phyloP scores from a whole-genome alignment of 345 rosid species.

The Populus nigra region DNA sequence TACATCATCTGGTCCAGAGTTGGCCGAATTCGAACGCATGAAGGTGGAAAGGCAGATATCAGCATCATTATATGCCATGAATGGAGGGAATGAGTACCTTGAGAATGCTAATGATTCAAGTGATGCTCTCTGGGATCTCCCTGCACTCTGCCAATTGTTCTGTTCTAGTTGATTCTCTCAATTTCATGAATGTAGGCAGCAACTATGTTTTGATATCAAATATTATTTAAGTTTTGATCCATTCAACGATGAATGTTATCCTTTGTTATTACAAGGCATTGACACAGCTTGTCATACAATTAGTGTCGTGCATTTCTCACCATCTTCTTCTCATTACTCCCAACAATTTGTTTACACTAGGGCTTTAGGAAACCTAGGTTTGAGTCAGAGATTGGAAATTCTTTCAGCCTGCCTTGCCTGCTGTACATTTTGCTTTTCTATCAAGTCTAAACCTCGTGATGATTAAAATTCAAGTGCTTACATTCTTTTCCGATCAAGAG shows the following conservation, averaged over 20 bases:
- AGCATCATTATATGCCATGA: constrained; percentile 59
- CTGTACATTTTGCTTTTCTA: too few relatives aligned
- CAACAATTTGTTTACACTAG: background rate
- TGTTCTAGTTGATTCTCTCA: constrained; percentile 2
- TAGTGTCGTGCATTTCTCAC: background rate
- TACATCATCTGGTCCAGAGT: constrained; percentile 30
- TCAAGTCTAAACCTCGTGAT: too few relatives aligned
- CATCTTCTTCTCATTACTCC: background rate
- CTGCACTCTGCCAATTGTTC: constrained; percentile 49
- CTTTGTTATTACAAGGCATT: background rate
- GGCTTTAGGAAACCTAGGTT: background rate
- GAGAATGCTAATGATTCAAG: constrained; percentile 41
- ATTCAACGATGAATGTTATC: background rate
- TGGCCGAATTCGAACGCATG: constrained; percentile 36
- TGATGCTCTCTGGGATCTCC: constrained; percentile 66
- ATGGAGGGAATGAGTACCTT: constrained; percentile 51
- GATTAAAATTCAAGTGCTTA: too few relatives aligned
- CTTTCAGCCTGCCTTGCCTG: too few relatives aligned
- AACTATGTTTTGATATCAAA: background rate
- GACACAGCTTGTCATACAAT: background rate
- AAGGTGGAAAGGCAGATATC: constrained; percentile 68
- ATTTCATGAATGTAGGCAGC: background rate
- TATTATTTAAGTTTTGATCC: background rate
- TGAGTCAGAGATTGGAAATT: background rate
- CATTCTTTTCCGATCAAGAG: too few relatives aligned